Evolutionary conservation across 2,329 filamentous ascomycete genomes (phyloP).

Genomic region (Calonectria naviculata): DNA sequence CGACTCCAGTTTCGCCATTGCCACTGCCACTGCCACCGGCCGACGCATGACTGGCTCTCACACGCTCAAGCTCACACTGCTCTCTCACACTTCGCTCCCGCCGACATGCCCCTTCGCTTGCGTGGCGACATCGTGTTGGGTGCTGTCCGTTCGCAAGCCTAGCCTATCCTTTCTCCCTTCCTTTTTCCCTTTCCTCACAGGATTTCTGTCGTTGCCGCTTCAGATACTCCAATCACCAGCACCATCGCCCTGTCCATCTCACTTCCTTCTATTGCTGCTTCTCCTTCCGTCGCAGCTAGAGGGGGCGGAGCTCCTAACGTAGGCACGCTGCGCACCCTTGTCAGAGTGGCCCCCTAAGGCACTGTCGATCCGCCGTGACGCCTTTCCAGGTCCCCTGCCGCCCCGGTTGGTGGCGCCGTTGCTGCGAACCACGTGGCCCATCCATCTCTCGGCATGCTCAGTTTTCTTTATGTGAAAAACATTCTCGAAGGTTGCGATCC

Average conservation of each 20-base stretch:
- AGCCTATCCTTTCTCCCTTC: neutral
- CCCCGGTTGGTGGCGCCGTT: constrained; percentile 14
- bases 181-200: neutral
- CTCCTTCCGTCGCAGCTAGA: neutral
- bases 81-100: neutral
- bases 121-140: constrained; percentile 16
- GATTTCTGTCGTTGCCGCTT: neutral
- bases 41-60: constrained; percentile 13
- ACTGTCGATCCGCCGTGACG: constrained; percentile 17
- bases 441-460: constrained; percentile 9
- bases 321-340: neutral
- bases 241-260: neutral
- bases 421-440: constrained; percentile 22
- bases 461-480: neutral
- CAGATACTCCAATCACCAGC: neutral
- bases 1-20: neutral
- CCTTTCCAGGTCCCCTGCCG: constrained; percentile 16
- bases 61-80: constrained; percentile 12
- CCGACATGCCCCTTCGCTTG: constrained; percentile 4
- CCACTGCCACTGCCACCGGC: constrained; percentile 7
- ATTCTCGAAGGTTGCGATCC: neutral
- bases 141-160: neutral
- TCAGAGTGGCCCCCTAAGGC: constrained; percentile 14
- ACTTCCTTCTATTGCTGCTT: neutral
- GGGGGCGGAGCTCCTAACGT: neutral